Conservation (phyloP, 106 monocot genomes). For the Triglochin maritima region DNA sequence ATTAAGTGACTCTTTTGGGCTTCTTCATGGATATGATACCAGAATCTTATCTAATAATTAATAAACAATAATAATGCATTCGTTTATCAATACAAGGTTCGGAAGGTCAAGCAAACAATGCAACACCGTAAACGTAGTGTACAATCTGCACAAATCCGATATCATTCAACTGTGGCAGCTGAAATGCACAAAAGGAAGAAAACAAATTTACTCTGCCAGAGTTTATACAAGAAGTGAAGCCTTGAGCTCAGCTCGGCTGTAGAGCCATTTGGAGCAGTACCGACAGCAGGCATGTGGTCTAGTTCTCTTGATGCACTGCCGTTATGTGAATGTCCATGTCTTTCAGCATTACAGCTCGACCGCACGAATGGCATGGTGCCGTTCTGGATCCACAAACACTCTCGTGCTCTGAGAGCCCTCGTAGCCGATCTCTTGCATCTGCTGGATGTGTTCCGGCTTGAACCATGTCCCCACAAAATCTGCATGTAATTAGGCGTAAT, state of each 20-base stretch:
- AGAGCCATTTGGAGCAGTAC: no score
- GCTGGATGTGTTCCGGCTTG: slow-evolving; percentile 48
- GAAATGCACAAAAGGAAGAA: background rate
- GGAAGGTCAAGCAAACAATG: no score
- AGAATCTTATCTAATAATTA: no score
- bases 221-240: background rate
- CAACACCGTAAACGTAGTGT: no score
- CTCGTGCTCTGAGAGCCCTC: slow-evolving; percentile 77
- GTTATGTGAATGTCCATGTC: slow-evolving; percentile 88
- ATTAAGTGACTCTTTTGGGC: no score
- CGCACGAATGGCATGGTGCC: slow-evolving; percentile 87
- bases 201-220: background rate
- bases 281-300: background rate
- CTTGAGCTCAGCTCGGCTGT: no score
- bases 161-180: background rate
- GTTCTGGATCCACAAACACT: slow-evolving; percentile 88
- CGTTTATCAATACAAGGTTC: no score
- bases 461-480: slow-evolving; percentile 90
- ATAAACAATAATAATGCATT: no score
- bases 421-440: slow-evolving; percentile 61
- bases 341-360: slow-evolving; percentile 87
- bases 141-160: background rate
- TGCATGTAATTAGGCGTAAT: slow-evolving; percentile 65
- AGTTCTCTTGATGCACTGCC: slow-evolving; percentile 60
- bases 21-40: no score